These are phyloP conservation scores for Lichtheimia hyalospora DNA, from an alignment of 371 early-diverging fungal species.

Conservation along the genomic window DNA sequence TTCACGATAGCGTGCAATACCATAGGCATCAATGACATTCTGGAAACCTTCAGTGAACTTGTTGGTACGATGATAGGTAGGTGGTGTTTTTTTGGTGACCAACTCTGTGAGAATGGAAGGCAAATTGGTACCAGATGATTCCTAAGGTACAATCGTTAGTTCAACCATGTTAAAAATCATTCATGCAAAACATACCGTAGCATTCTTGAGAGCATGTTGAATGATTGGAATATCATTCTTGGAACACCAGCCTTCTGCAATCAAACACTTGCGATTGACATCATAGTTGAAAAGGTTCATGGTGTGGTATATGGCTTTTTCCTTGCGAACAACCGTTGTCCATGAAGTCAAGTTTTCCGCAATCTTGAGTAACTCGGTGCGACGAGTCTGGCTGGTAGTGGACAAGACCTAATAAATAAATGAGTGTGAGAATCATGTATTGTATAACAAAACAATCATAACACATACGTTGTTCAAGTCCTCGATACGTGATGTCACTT, in stretches of 20 bases:
- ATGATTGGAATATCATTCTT: conserved; percentile 76
- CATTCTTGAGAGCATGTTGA: conserved; percentile 80
- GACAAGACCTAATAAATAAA: conserved; percentile 59
- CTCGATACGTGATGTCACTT: conserved; percentile 61
- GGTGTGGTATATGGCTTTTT: conserved; percentile 96
- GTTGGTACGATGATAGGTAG: conserved; percentile 96
- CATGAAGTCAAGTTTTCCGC: conserved; percentile 84
- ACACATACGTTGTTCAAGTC: conserved; percentile 45
- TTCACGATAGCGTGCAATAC: conserved; percentile 98
- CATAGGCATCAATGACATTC: conserved; percentile 97
- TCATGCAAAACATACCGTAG: conserved; percentile 58
- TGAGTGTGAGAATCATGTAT: neutral
- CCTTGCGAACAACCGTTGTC: conserved; percentile 91
- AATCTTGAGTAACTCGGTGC: conserved; percentile 80
- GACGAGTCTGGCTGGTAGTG: conserved; percentile 83
- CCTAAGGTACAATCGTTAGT: conserved; percentile 33
- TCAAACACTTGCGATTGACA: conserved; percentile 86
- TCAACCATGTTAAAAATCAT: too few species aligned
- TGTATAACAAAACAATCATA: neutral
- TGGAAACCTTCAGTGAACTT: conserved; percentile 98
- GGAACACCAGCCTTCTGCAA: conserved; percentile 98
- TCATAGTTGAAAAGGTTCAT: conserved; percentile 96
- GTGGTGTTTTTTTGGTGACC: conserved; percentile 84
- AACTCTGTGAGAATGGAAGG: conserved; percentile 86
- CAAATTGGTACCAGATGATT: conserved; percentile 83